A percentile compares a stretch with the other conserved stretches of the same genome.
phyloP scores from a whole-genome alignment of 1,284 basidiomycete species.

The Farysia itapuensis region DNA sequence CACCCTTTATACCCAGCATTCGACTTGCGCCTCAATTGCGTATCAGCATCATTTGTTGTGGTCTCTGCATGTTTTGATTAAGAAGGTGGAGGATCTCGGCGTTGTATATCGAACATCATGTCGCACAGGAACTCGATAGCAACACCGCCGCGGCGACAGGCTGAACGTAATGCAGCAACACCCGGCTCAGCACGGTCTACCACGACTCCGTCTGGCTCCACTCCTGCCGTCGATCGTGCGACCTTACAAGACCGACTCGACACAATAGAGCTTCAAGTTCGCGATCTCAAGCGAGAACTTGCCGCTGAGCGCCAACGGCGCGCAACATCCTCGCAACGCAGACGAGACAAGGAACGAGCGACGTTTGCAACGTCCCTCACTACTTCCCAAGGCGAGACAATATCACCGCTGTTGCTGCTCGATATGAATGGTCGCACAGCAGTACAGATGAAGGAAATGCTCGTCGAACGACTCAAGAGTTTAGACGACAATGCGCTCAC shows the following conservation, averaged over 20 bases:
- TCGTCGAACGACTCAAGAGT: slow-evolving; percentile 5
- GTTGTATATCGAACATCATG: too few species aligned
- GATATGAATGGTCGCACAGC: background rate
- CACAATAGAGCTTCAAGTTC: slow-evolving; percentile 15
- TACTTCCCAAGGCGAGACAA: slow-evolving; percentile 1
- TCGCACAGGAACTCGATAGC: too few species aligned
- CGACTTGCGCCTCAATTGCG: too few species aligned
- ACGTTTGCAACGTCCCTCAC: background rate
- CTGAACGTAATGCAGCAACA: slow-evolving; percentile 5
- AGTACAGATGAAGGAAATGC: background rate
- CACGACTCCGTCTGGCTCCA: too few species aligned
- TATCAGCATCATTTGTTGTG: too few species aligned
- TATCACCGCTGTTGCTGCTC: background rate
- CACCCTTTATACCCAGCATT: too few species aligned
- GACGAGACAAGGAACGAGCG: slow-evolving; percentile 1
- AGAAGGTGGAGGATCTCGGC: too few species aligned
- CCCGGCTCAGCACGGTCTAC: slow-evolving; percentile 22
- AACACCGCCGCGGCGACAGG: slow-evolving; percentile 12
- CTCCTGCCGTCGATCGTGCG: slow-evolving; percentile 8
- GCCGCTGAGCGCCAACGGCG: slow-evolving; percentile 8
- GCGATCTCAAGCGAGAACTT: slow-evolving; percentile 12
- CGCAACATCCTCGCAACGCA: background rate
- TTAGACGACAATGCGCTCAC: slow-evolving; percentile 32
- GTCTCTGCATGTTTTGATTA: too few species aligned
- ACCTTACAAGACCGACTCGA: slow-evolving; percentile 14